Evolutionary conservation across 2,329 filamentous ascomycete species (phyloP), one percentile per base, ranked within the genome.

Genomic region (Pseudogymnoascus sp.): DNA sequence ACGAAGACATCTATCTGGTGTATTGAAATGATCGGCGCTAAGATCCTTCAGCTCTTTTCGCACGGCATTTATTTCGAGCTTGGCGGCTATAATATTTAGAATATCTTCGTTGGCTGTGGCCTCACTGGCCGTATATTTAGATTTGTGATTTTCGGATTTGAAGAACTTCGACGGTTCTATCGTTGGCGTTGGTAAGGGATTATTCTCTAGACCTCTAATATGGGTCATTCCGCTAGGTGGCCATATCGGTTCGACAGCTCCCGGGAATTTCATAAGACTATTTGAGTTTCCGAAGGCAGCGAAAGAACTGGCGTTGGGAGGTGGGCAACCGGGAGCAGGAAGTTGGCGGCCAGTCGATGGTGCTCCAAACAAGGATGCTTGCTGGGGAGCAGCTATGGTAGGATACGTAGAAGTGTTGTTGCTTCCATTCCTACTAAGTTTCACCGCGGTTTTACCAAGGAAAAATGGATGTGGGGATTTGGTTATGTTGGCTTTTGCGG

Each of bases 241-340:
- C 87, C 90, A 95, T n/a, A 84, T 79, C 3, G 90, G 83, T 62
- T 89, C 80, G 66, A 79, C 77, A 7, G 86, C 80, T 2, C 88
- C 89, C 0, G 86, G 84, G n/a, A 88, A 79, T 69, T 84, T 90
- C 4, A 84, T 64, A 61, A 69, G 63, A 40, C 69, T 73, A 14
- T 66, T 29, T 37, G 64, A 62, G 21, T 59, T 66, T 14, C 67
- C 68, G 35, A 50, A 64, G 24, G 24, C 35, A 5, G 33, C 60
- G 13, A 62, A 50, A 14, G 33, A n/a, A 31, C n/a, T 62, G 33
- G 61, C 14, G 21, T 24, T 37, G n/a, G 24, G 19, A 62, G 38
- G n/a, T 56, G 24, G 16, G 63, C 61, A 40, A 72, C 71, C 6
- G 42, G 24, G 10, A 63, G 33, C 3, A 53, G 50, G 40, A 38